These are phyloP conservation scores for Candida tunisiensis DNA, from an alignment of 1,139 yeast genomes.

Conservation along the genomic window DNA sequence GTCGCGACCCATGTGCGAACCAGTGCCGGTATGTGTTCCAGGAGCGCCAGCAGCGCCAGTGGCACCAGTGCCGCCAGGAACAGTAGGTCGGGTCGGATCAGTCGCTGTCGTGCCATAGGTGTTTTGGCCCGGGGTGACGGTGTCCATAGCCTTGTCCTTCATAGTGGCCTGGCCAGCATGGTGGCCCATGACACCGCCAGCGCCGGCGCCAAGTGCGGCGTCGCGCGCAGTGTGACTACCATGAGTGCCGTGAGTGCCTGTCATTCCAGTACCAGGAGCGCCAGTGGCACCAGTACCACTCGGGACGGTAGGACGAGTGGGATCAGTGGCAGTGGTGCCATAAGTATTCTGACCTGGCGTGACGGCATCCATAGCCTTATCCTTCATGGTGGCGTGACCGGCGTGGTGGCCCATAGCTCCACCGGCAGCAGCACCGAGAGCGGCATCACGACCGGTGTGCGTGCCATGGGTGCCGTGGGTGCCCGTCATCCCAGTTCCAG, in stretches of 20 bases:
- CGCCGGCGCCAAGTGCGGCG: background rate
- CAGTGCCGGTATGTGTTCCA: background rate
- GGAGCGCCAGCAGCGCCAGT: background rate
- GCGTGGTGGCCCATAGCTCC: conserved; percentile 1
- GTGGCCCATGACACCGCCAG: background rate
- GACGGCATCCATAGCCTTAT: background rate
- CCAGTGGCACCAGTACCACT: too few species aligned
- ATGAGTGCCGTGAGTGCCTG: background rate
- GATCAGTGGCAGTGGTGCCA: conserved; percentile 1
- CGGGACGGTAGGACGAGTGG: too few species aligned
- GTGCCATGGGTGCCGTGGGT: background rate
- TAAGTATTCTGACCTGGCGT: background rate
- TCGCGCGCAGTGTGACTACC: conserved; percentile 1
- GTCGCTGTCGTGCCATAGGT: background rate
- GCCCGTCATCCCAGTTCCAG: background rate
- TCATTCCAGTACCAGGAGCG: too few species aligned
- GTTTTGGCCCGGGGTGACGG: background rate
- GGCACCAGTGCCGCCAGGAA: background rate
- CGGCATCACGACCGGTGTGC: background rate
- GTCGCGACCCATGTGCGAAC: background rate
- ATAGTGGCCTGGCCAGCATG: background rate
- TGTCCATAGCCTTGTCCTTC: background rate
- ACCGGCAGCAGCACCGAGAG: conserved; percentile 2
- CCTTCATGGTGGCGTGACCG: background rate
- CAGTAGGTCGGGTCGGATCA: background rate